phyloP scores from a whole-genome alignment of 1,284 basidiomycete species.

The Ganoderma boninense region DNA sequence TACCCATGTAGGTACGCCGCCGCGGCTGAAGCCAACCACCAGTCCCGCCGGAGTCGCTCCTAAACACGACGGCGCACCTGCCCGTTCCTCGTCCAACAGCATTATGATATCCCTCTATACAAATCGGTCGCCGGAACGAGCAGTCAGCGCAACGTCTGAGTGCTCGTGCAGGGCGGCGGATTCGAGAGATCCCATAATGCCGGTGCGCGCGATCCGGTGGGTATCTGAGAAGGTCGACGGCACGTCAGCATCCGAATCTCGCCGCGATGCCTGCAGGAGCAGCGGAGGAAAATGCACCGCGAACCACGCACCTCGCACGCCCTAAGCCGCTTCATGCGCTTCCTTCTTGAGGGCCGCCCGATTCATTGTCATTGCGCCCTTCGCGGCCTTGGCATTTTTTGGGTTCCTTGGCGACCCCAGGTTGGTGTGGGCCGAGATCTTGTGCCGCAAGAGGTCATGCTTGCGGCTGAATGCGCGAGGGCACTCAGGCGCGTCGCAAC shows the following conservation, averaged over 20 bases:
- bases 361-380: not conserved
- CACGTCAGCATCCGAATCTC: not conserved
- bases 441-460: conserved; percentile 25
- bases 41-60: not conserved
- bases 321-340: not conserved
- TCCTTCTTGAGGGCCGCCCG: not conserved
- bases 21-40: not conserved
- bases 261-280: too few species aligned
- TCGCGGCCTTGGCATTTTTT: not conserved
- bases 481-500: conserved; percentile 15
- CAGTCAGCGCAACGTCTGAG: not conserved
- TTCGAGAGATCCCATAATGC: conserved; percentile 15
- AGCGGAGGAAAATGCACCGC: conserved; percentile 11
- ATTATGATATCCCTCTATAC: not conserved
- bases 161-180: conserved; percentile 12
- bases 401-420: conserved; percentile 25
- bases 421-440: conserved; percentile 20
- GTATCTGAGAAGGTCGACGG: not conserved
- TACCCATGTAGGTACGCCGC: conserved; percentile 1
- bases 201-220: conserved; percentile 8
- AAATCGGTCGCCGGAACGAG: conserved; percentile 5
- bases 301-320: conserved; percentile 8
- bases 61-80: not conserved
- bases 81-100: conserved; percentile 4
- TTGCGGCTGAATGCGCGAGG: conserved; percentile 18